Conservation (phyloP, 768 basidiomycete genomes). For the Leccinum uliginosum region DNA sequence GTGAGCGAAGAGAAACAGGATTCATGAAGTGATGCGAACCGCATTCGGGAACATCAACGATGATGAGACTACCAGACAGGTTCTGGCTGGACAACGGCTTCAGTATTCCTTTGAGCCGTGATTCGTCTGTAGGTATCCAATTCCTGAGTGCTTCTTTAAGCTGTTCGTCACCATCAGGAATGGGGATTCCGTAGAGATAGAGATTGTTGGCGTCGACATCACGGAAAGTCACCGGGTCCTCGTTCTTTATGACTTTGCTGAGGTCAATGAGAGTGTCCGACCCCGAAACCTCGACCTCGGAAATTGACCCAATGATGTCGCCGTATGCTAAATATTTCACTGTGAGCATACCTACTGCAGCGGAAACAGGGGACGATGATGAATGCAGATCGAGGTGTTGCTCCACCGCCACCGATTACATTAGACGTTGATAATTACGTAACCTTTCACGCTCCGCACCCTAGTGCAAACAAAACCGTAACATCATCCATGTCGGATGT, state of each 20-base stretch:
- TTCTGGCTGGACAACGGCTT: neutral
- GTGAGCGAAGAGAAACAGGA: neutral
- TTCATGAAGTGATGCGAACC: neutral
- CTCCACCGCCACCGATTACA: too few species aligned
- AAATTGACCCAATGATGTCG: neutral
- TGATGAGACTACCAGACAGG: neutral
- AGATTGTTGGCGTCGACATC: neutral
- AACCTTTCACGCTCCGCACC: neutral
- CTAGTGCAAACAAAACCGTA: neutral
- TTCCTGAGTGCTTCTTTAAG: neutral
- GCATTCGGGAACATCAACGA: neutral
- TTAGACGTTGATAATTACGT: neutral
- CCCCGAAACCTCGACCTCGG: slow-evolving; percentile 1
- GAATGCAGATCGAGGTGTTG: too few species aligned
- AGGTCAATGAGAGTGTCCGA: neutral
- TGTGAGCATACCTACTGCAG: neutral
- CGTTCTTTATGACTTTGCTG: neutral
- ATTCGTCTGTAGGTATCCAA: neutral
- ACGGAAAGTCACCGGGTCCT: neutral
- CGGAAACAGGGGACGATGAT: too few species aligned
- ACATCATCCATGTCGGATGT: slow-evolving; percentile 61
- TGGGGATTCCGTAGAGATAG: neutral
- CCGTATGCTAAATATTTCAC: neutral
- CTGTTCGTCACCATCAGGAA: neutral
- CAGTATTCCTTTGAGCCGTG: neutral